Percentiles rank a stretch among this genome's conserved stretches.
Conservation (phyloP, 805 yeast species). For the Saccharomycopsis microspora region DNA sequence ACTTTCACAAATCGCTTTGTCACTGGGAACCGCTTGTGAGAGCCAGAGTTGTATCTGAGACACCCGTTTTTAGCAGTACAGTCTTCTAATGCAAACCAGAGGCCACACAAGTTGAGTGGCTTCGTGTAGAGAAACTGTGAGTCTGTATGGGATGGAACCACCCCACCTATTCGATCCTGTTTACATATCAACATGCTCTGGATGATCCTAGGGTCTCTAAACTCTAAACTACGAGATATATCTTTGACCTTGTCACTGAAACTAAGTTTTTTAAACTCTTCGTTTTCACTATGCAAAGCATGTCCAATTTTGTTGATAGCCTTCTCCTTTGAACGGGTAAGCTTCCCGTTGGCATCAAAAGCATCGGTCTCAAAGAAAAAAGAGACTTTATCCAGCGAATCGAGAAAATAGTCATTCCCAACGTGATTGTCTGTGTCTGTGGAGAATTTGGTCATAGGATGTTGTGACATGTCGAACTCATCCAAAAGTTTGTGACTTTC, state of each 20-base stretch:
- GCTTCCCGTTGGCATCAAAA: conserved; percentile 36
- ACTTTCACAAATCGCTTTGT: conserved; percentile 53
- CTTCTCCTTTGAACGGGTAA: conserved; percentile 36
- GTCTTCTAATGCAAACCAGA: conserved; percentile 74
- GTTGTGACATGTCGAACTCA: conserved; percentile 39
- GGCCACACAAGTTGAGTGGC: conserved; percentile 65
- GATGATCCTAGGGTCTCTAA: conserved; percentile 55
- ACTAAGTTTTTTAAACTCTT: conserved; percentile 38
- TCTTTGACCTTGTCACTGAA: conserved; percentile 36
- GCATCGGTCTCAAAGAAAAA: conserved; percentile 69
- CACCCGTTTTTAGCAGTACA: conserved; percentile 62
- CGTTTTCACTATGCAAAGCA: conserved; percentile 51
- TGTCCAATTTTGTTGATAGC: conserved; percentile 76
- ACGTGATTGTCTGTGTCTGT: conserved; percentile 51
- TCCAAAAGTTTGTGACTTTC: conserved; percentile 35
- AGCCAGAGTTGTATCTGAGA: conserved; percentile 56
- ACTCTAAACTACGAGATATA: conserved; percentile 42
- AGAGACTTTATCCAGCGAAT: conserved; percentile 56
- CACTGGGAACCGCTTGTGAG: conserved; percentile 48
- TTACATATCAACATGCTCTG: conserved; percentile 76
- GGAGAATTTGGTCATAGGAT: conserved; percentile 62
- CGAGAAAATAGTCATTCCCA: conserved; percentile 63
- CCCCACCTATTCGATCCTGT: conserved; percentile 63
- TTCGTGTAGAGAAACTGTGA: conserved; percentile 61
- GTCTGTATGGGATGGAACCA: conserved; percentile 72